Percentiles rank a stretch among this genome's conserved stretches.
These are phyloP conservation scores for Ganoderma leucocontextum DNA, from an alignment of 1,284 basidiomycete species.

Conservation along the genomic window DNA sequence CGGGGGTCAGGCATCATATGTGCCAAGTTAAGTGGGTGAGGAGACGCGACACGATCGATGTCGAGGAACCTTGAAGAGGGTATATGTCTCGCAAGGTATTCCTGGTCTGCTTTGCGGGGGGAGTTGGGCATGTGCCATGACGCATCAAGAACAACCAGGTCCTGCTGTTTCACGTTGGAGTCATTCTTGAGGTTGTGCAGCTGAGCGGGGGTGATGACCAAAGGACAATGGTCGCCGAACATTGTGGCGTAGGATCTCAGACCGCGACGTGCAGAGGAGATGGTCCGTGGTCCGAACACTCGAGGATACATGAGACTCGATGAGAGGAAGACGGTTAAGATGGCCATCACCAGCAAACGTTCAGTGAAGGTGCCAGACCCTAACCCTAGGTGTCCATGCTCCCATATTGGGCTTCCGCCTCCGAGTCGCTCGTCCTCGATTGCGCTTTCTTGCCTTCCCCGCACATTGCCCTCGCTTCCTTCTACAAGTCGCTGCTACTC, in stretches of 20 bases:
- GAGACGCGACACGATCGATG: conserved; percentile 80
- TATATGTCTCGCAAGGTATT: conserved; percentile 76
- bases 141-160: conserved; percentile 72
- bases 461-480: conserved; percentile 15
- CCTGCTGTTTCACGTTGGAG: conserved; percentile 21
- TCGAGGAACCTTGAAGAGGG: conserved; percentile 84
- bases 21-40: conserved; percentile 79
- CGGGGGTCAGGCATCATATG: conserved; percentile 91
- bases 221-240: conserved; percentile 48
- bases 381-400: conserved; percentile 27
- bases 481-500: conserved; percentile 8
- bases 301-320: conserved; percentile 30
- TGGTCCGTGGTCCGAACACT: conserved; percentile 24
- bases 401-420: conserved; percentile 14
- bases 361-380: conserved; percentile 12
- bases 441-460: conserved; percentile 24
- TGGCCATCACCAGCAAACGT: no score
- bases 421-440: conserved; percentile 13
- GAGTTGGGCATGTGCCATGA: conserved; percentile 92
- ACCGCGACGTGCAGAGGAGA: conserved; percentile 15
- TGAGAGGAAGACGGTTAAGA: conserved; percentile 3
- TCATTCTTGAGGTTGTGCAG: conserved; percentile 45
- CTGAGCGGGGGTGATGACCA: conserved; percentile 61
- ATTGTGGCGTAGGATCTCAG: conserved; percentile 26
- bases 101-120: conserved; percentile 67